Conservation (phyloP, 1,139 yeast genomes). For the Geotrichum bryndzae region DNA sequence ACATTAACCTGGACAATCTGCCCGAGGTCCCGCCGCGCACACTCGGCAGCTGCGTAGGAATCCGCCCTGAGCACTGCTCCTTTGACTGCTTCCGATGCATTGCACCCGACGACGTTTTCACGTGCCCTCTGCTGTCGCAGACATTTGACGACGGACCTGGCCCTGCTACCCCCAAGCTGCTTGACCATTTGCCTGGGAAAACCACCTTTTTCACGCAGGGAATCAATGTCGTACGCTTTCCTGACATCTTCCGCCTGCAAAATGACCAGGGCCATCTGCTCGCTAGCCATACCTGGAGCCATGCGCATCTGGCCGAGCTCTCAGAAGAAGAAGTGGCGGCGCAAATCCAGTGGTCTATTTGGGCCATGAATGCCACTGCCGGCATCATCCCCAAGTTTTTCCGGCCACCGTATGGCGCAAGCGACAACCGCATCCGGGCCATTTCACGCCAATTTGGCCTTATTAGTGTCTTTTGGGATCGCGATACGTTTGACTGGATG, state of each 20-base stretch:
- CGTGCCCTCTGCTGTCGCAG: slow-evolving; percentile 69
- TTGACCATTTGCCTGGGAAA: slow-evolving; percentile 47
- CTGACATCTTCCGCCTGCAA: slow-evolving; percentile 60
- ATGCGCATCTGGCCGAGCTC: slow-evolving; percentile 71
- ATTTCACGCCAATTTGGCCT: slow-evolving; percentile 81
- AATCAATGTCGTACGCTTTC: slow-evolving; percentile 65
- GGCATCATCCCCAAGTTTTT: slow-evolving; percentile 87
- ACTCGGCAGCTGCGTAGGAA: slow-evolving; percentile 55
- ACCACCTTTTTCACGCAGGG: slow-evolving; percentile 86
- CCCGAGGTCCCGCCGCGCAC: slow-evolving; percentile 43
- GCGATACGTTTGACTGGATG: slow-evolving; percentile 89
- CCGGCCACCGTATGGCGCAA: slow-evolving; percentile 94
- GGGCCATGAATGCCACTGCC: slow-evolving; percentile 97
- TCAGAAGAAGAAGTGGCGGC: slow-evolving; percentile 78
- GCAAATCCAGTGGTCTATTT: slow-evolving; percentile 88
- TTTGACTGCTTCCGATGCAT: slow-evolving; percentile 83
- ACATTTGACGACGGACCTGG: slow-evolving; percentile 96
- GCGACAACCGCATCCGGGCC: slow-evolving; percentile 76
- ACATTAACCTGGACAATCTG: slow-evolving; percentile 56
- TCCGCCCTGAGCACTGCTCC: slow-evolving; percentile 54
- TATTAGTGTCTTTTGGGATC: slow-evolving; percentile 86
- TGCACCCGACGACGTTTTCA: slow-evolving; percentile 66
- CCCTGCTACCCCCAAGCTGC: slow-evolving; percentile 54
- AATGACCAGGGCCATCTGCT: slow-evolving; percentile 63
- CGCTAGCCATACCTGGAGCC: slow-evolving; percentile 93